phyloP scores from a whole-genome alignment of 768 basidiomycete species.

The Tulasnella sp. region DNA sequence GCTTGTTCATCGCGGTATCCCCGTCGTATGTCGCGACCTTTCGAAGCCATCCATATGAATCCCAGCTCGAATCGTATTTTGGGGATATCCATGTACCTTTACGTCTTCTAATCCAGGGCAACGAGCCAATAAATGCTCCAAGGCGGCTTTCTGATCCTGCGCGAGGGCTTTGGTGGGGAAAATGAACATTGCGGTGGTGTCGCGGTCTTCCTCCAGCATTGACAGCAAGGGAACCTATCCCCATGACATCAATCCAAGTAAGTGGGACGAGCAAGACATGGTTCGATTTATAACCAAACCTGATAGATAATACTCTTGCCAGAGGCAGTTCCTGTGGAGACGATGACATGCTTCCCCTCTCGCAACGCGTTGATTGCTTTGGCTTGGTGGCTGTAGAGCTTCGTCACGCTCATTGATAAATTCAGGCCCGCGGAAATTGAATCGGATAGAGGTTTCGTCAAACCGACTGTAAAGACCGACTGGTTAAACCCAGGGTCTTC shows the following conservation, averaged over 20 bases:
- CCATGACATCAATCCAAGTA: neutral
- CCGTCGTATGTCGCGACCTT: conserved; percentile 81
- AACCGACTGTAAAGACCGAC: conserved; percentile 31
- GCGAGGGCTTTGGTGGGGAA: conserved; percentile 92
- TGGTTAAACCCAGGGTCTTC: neutral
- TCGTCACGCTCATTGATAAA: conserved; percentile 55
- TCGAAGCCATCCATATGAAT: neutral
- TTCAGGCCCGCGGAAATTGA: conserved; percentile 53
- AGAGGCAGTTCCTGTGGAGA: conserved; percentile 86
- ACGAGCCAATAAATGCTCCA: conserved; percentile 60
- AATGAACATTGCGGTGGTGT: conserved; percentile 71
- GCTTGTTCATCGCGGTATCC: conserved; percentile 69
- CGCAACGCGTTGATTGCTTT: conserved; percentile 63
- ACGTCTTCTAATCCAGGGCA: conserved; percentile 62
- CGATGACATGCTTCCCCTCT: conserved; percentile 65
- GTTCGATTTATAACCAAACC: conserved; percentile 38
- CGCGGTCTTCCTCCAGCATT: conserved; percentile 56
- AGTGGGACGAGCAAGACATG: neutral
- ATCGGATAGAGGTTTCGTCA: conserved; percentile 57
- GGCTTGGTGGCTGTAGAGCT: conserved; percentile 67
- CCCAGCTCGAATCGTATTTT: neutral
- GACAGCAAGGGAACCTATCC: conserved; percentile 64
- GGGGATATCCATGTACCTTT: conserved; percentile 39
- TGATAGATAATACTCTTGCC: conserved; percentile 88
- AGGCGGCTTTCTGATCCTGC: conserved; percentile 73